Evolutionary conservation across 768 basidiomycete genomes (phyloP), one percentile per base, ranked within the genome.

Genomic region (Suillus variegatus): DNA sequence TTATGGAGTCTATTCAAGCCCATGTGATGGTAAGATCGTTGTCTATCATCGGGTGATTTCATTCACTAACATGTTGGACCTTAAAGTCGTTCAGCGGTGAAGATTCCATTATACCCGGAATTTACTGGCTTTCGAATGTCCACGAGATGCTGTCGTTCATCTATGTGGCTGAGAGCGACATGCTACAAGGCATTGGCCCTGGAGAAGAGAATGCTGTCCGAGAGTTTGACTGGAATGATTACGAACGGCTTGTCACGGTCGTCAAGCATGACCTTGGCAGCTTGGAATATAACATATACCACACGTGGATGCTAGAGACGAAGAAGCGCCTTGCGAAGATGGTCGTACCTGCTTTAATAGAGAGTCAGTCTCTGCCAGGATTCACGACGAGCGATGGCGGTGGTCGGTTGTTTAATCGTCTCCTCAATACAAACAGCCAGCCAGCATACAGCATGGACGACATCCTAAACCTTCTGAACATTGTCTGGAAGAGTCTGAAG

Each of bases 71-170:
- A 67, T 56, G 68, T 66, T 41, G 25, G 10, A 55, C 25, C 63
- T 18, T 22, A 57, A 9, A 95, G 93, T 93, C 92, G 16, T 97
- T 94, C 82, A 85, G 85, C 16, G 90, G 95, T 67, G 97, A 99
- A 77, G 97, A 99, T 64, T 91, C 95, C 18, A 94, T 99, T 66
- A 82, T 96, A 44, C 97, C 97, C 7, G 97, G 97, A 46, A 93
- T 99, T 70, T 99, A 93, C 85, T 99, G 97, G 97, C 82, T 99
- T n/a, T 98, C 97, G 40, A 99, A 99, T 72, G 96, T 99, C 44
- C 97, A 99, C 76, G 97, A 99, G 75, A 96, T 99, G 88, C 84
- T 99, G 40, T 99, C 97, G 6, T 99, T 99, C 79, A 97, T 99
- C 73, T 97, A 93, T 72, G 92, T 98, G 46, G 97, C 97, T n/a